Base-by-base conservation (phyloP, 805 yeast genomes). In the Wickerhamiella kazuoi region DNA sequence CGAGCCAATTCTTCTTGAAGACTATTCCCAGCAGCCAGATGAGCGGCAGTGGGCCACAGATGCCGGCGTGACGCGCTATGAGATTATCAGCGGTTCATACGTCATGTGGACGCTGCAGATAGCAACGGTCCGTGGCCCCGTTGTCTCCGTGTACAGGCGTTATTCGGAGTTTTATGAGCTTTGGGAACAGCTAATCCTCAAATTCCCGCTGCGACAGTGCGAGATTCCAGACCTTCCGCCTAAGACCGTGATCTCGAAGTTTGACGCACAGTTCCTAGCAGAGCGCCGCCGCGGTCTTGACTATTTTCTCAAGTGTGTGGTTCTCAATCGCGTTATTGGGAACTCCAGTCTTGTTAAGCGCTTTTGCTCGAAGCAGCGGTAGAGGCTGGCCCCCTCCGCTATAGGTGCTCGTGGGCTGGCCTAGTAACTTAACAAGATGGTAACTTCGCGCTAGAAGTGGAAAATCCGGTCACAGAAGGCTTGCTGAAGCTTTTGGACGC, bases 131-230 rank as follows among this genome's bases (percentile, higher is more conserved):
- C 45, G 45, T 4, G 60, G 56, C 1, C 50, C 60, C 1, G 44
- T 46, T 3, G 63, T 78, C 16, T 52, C 58, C 34, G 49, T 72
- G 3, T 68, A 72, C 51, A 72, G 69, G 51, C 54, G 94, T 30
- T 81, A 77, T 54, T 68, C 72, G 28, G 87, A 80, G 34, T 69
- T 81, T 44, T 74, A 58, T 30, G 44, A 42, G 24, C 61, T 81
- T 28, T 62, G 76, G 20, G 48, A 48, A 1, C 44, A 47, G 3
- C 53, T 78, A 17, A 50, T 48, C 13, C 35, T 32, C 3, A 57
- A 54, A 24, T 67, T 60, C 43, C 69, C 71, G 0, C 44, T 48
- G 1, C 48, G 52, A n/a, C 30, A 38, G 13, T 47, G 49, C n/a
- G 60, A 62, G 41, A 56, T 72, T 14, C 69, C 73, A 3, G 50